Conservation (phyloP, 306 rosid species). For the Gastrolobium villosum region DNA sequence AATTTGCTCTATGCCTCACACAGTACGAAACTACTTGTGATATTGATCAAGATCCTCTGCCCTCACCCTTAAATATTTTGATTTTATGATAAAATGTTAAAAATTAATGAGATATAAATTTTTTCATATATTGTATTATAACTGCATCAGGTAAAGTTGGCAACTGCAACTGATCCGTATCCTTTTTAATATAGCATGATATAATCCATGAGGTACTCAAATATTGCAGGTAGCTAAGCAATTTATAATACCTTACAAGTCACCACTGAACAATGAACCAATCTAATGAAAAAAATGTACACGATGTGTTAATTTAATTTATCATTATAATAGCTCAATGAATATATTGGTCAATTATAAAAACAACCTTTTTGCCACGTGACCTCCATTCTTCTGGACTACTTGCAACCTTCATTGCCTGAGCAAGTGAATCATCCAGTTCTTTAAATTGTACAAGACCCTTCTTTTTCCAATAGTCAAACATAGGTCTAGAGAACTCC, state of each 20-base stretch:
- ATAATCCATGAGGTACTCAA: background rate
- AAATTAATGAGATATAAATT: no score
- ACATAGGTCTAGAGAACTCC: slow-evolving; percentile 60
- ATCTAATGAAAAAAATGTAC: slow-evolving; percentile 16
- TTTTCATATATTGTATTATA: no score
- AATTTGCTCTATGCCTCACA: background rate
- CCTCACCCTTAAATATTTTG: no score
- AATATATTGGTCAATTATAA: background rate
- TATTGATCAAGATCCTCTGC: no score
- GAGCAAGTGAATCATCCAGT: slow-evolving; percentile 77
- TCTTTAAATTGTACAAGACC: slow-evolving; percentile 71
- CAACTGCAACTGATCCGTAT: no score
- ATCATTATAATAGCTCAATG: background rate
- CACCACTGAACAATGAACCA: background rate
- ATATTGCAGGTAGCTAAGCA: slow-evolving; percentile 1
- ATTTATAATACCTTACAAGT: background rate
- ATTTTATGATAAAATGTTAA: no score
- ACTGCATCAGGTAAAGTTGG: no score
- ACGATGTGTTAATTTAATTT: background rate
- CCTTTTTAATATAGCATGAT: background rate
- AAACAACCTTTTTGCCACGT: slow-evolving; percentile 75
- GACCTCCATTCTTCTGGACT: slow-evolving; percentile 80
- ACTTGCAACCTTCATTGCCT: slow-evolving; percentile 82
- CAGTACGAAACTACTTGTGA: background rate
- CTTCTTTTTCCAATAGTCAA: slow-evolving; percentile 76